Base-by-base conservation (phyloP, 495 filamentous ascomycete genomes). In the Tirmania nivea region DNA sequence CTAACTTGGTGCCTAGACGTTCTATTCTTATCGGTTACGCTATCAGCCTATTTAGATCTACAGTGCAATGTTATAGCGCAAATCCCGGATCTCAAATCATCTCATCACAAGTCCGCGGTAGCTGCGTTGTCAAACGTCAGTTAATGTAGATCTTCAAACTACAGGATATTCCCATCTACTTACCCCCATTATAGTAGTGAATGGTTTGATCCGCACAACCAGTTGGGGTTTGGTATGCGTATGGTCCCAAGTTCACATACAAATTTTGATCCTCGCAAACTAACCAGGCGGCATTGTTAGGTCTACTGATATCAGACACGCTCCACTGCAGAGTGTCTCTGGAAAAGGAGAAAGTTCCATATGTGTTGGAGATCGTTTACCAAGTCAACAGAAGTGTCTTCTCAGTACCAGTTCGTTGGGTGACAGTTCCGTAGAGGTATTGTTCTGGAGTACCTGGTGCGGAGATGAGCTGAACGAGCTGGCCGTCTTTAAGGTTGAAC, bases 221-320 rank as follows among this genome's bases (percentile, higher is more conserved):
- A 14, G 59, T 59, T 2, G 76, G 77, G 8, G 75, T 79, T 64
- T 71, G 61, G 56, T 78, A 79, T 7, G 57, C 64, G 57, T 78
- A 79, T n/a, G 71, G 71, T 7, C 77, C 75, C 52, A 77, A 69
- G 54, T 79, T 80, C 60, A 78, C 70, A 55, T 71, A 78, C 55
- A 80, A 54, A 49, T 58, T 65, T 63, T 76, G 72, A 20, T 66
- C 62, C 52, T 62, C 62, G 53, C 77, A 79, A 52, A 78, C 74
- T 49, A 78, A 69, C 73, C 74, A 80, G 0, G 77, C 76, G 0
- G 68, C 71, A 20, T 64, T 53, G 59, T 80, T 80, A 60, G 74
- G 77, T 35, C 76, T 56, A 49, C 63, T 61, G 47, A 78, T 60
- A 34, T 63, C 69, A 12, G 73, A 55, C 1, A 64, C 67, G 20